Conservation (phyloP, 2,329 filamentous ascomycete genomes). For the Onygenales sp. region DNA sequence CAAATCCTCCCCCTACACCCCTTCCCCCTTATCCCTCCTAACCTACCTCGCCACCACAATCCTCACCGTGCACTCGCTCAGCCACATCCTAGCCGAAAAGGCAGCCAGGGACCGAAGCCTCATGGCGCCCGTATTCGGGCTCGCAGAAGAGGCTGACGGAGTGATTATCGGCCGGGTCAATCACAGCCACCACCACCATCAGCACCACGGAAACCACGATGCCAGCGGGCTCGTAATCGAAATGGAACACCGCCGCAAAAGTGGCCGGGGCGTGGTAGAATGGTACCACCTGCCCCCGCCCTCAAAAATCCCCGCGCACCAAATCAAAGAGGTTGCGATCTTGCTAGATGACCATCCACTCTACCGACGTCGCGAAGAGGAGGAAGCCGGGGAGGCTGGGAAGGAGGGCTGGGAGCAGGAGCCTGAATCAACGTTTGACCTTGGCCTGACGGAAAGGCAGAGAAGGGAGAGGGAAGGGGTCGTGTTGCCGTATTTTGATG, state of each 20-base stretch:
- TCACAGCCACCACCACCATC: slow-evolving; percentile 14
- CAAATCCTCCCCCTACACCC: slow-evolving; percentile 37
- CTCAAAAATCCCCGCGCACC: slow-evolving; percentile 35
- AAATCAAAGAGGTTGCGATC: slow-evolving; percentile 42
- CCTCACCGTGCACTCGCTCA: slow-evolving; percentile 61
- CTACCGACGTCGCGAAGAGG: slow-evolving; percentile 46
- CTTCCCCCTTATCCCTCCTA: slow-evolving; percentile 61
- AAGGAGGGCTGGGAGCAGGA: slow-evolving; percentile 29
- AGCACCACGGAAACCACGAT: slow-evolving; percentile 20
- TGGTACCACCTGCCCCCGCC: slow-evolving; percentile 49
- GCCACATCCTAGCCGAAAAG: slow-evolving; percentile 65
- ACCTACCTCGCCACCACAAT: slow-evolving; percentile 84
- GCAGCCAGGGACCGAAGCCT: slow-evolving; percentile 67
- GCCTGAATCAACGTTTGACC: slow-evolving; percentile 69
- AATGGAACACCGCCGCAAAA: slow-evolving; percentile 78
- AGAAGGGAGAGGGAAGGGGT: slow-evolving; percentile 76
- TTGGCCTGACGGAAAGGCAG: slow-evolving; percentile 86
- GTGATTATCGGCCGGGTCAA: slow-evolving; percentile 57
- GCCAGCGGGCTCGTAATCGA: slow-evolving; percentile 63
- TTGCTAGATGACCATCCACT: slow-evolving; percentile 69
- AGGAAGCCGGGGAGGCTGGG: slow-evolving; percentile 38
- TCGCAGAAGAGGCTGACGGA: slow-evolving; percentile 69
- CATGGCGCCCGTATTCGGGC: slow-evolving; percentile 66
- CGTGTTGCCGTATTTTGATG: slow-evolving; percentile 92
- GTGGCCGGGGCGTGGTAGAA: slow-evolving; percentile 68